Evolutionary conservation across 1,284 basidiomycete genomes (phyloP).

Genomic region (Apiotrichum mycotoxinovorans): DNA sequence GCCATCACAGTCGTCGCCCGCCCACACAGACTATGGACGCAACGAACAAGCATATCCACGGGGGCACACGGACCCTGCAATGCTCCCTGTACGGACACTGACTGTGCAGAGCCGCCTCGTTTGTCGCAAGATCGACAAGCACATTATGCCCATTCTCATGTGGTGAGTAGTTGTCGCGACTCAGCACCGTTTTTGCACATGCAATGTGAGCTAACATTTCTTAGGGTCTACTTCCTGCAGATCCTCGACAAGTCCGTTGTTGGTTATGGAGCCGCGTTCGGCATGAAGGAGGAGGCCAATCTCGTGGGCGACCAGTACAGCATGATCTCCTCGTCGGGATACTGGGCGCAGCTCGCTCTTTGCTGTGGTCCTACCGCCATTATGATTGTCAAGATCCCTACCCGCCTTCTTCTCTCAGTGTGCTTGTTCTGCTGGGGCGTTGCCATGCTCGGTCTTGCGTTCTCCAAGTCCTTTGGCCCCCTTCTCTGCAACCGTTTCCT

Average conservation of each 20-base stretch:
- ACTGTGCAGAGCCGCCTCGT: constrained; percentile 9
- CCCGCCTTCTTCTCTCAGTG: constrained; percentile 39
- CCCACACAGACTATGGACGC: not conserved
- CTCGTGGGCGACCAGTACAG: constrained; percentile 37
- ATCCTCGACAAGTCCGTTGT: constrained; percentile 42
- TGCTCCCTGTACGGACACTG: no score
- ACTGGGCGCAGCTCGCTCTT: constrained; percentile 25
- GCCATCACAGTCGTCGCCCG: not conserved
- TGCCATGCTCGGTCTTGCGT: constrained; percentile 24
- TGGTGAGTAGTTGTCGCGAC: constrained; percentile 16
- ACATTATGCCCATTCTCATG: constrained; percentile 34
- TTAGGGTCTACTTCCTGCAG: constrained; percentile 45
- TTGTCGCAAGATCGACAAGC: constrained; percentile 34
- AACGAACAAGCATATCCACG: constrained; percentile 8
- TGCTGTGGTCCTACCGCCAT: constrained; percentile 40
- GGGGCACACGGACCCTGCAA: no score
- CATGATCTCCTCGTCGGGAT: constrained; percentile 18
- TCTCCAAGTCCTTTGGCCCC: constrained; percentile 22
- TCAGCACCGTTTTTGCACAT: not conserved
- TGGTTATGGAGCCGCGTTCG: constrained; percentile 23
- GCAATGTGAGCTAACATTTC: not conserved
- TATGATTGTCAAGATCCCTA: constrained; percentile 42
- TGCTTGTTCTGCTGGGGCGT: constrained; percentile 42
- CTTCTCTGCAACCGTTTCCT: constrained; percentile 43
- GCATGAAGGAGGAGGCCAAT: constrained; percentile 28